Evolutionary conservation across 2,329 filamentous ascomycete species (phyloP).

Genomic region (Chrysoporthe deuterocubensis): DNA sequence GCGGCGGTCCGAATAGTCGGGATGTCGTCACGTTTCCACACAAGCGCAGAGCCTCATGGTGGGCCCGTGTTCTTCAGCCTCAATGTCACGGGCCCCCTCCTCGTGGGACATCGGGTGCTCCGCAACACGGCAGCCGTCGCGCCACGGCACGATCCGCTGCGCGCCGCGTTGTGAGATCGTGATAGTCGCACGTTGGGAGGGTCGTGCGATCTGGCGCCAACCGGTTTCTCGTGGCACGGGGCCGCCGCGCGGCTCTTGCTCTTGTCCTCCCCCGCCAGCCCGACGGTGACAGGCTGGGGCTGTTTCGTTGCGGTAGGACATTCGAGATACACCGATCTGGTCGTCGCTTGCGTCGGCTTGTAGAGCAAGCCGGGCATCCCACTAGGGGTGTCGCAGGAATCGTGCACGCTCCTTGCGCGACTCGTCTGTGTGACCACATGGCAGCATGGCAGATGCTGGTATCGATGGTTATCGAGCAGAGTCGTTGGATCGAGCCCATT

Average conservation of each 20-base stretch:
- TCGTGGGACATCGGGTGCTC: conserved; percentile 21
- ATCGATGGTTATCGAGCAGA: neutral
- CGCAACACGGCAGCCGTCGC: conserved; percentile 21
- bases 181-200: neutral
- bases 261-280: neutral
- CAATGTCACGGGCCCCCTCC: neutral
- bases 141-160: neutral
- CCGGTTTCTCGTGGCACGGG: neutral
- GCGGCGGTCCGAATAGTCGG: neutral
- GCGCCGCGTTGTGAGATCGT: neutral
- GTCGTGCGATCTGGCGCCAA: neutral
- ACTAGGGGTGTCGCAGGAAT: neutral
- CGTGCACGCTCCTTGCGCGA: neutral
- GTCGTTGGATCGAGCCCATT: neutral
- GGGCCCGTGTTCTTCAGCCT: conserved; percentile 23
- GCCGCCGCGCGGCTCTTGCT: neutral
- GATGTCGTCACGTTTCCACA: neutral
- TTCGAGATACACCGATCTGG: neutral
- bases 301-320: neutral
- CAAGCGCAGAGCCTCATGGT: neutral
- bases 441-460: neutral
- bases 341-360: neutral
- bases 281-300: neutral
- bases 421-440: neutral
- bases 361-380: neutral